Evolutionary conservation across 2,329 filamentous ascomycete genomes (phyloP).

Genomic region (Macrophomina tecta): DNA sequence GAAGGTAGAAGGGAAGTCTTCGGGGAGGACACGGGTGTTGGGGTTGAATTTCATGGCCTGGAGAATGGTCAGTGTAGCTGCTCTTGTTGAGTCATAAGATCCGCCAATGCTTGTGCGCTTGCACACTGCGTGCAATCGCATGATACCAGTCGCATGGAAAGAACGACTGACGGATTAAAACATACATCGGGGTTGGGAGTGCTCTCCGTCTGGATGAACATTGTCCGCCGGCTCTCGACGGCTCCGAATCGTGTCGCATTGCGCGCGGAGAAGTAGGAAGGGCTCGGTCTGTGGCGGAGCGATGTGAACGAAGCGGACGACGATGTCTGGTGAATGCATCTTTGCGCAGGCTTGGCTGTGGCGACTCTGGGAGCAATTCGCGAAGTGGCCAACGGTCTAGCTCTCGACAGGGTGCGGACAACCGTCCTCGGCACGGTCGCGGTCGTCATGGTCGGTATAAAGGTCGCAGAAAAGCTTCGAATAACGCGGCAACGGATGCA

Average conservation of each 20-base stretch:
- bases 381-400: slow-evolving; percentile 35
- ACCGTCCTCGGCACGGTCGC: slow-evolving; percentile 38
- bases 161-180: slow-evolving; percentile 46
- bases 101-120: neutral
- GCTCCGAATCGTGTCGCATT: slow-evolving; percentile 14
- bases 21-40: slow-evolving; percentile 83
- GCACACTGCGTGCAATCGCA: slow-evolving; percentile 30
- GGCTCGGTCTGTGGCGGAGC: slow-evolving; percentile 39
- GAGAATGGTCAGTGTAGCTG: neutral
- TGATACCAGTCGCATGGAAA: neutral
- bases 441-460: slow-evolving; percentile 37
- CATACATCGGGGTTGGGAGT: slow-evolving; percentile 83
- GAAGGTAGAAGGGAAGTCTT: slow-evolving; percentile 74
- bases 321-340: slow-evolving; percentile 41
- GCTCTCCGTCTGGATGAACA: slow-evolving; percentile 96
- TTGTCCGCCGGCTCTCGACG: slow-evolving; percentile 63
- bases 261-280: slow-evolving; percentile 36
- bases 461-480: neutral
- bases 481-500: neutral
- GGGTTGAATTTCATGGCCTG: slow-evolving; percentile 88
- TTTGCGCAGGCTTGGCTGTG: slow-evolving; percentile 36
- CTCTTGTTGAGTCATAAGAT: too few relatives aligned
- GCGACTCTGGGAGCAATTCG: slow-evolving; percentile 32
- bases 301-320: slow-evolving; percentile 42
- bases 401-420: slow-evolving; percentile 38